A percentile compares a stretch with the other conserved stretches of the same genome.
phyloP scores from a whole-genome alignment of 495 filamentous ascomycete genomes.

The Penicillium argentinense region DNA sequence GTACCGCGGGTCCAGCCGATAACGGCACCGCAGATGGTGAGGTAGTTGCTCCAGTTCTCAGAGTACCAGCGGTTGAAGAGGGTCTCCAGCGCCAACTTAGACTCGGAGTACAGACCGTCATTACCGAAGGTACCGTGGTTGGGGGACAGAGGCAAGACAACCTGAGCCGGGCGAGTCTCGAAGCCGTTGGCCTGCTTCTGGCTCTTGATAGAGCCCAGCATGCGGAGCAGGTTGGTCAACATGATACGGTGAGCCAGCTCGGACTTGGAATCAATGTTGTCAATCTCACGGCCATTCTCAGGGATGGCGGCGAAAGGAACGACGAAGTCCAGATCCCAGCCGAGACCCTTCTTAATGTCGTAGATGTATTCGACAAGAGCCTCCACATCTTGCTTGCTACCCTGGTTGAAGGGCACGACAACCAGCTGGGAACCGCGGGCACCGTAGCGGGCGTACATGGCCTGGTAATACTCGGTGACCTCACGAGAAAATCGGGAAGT shows the following conservation, averaged over 20 bases:
- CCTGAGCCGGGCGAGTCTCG: conserved; percentile 93
- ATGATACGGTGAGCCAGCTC: conserved; percentile 99
- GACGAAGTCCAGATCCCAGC: conserved; percentile 96
- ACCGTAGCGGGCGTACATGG: conserved; percentile 94
- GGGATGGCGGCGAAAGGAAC: conserved; percentile 97
- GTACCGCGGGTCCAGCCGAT: conserved; percentile 99
- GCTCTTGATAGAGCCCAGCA: conserved; percentile 85
- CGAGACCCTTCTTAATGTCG: conserved; percentile 91
- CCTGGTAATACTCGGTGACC: conserved; percentile 98
- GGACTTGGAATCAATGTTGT: conserved; percentile 95
- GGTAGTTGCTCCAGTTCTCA: conserved; percentile 95
- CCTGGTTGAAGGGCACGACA: conserved; percentile 98
- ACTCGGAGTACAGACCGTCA: conserved; percentile 97
- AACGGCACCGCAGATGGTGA: conserved; percentile 97
- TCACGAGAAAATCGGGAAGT: conserved; percentile 95
- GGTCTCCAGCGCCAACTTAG: conserved; percentile 94
- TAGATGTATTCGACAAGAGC: conserved; percentile 94
- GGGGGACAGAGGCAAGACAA: conserved; percentile 92
- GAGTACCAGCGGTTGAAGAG: conserved; percentile 99
- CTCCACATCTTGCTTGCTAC: conserved; percentile 95
- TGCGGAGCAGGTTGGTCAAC: conserved; percentile 92
- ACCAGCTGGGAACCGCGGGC: conserved; percentile 93
- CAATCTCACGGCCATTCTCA: conserved; percentile 97
- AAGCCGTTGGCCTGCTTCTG: conserved; percentile 85
- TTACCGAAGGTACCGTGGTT: conserved; percentile 99